Percentiles rank a stretch among this genome's conserved stretches.
phyloP scores from a whole-genome alignment of 768 basidiomycete genomes.

The Daedalea quercina region DNA sequence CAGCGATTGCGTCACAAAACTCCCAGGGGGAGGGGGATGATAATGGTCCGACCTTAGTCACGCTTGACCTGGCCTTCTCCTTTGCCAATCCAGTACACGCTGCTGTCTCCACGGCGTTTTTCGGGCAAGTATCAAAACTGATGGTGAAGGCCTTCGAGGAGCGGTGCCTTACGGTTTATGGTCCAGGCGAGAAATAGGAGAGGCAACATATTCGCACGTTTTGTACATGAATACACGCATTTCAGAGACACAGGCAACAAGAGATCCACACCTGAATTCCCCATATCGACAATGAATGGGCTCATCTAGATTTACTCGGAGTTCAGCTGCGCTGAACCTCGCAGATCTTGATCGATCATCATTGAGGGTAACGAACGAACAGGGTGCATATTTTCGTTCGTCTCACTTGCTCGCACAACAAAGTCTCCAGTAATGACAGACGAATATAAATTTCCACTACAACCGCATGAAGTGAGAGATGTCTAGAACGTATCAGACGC shows the following conservation, averaged over 20 bases:
- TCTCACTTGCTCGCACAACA: neutral
- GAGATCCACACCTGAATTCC: too few species aligned
- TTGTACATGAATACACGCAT: too few species aligned
- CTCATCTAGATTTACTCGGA: too few species aligned
- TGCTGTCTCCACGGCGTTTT: conserved; percentile 75
- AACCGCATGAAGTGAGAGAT: neutral
- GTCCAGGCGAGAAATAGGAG: conserved; percentile 26
- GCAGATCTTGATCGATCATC: too few species aligned
- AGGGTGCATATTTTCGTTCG: too few species aligned
- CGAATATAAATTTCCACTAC: neutral
- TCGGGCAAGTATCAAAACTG: conserved; percentile 77
- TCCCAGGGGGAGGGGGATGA: conserved; percentile 7
- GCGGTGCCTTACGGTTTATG: conserved; percentile 71
- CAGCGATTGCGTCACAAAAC: neutral
- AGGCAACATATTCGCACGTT: too few species aligned
- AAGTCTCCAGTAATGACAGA: neutral
- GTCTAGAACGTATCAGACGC: neutral
- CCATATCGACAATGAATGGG: too few species aligned
- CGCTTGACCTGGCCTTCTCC: conserved; percentile 77
- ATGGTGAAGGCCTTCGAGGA: conserved; percentile 94
- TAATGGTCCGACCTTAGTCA: conserved; percentile 65
- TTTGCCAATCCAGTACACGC: conserved; percentile 87
- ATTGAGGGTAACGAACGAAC: too few species aligned
- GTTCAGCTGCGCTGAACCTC: too few species aligned
- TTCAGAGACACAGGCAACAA: too few species aligned